phyloP scores from a whole-genome alignment of 1,284 basidiomycete species.

The Leccinum subfulvum region DNA sequence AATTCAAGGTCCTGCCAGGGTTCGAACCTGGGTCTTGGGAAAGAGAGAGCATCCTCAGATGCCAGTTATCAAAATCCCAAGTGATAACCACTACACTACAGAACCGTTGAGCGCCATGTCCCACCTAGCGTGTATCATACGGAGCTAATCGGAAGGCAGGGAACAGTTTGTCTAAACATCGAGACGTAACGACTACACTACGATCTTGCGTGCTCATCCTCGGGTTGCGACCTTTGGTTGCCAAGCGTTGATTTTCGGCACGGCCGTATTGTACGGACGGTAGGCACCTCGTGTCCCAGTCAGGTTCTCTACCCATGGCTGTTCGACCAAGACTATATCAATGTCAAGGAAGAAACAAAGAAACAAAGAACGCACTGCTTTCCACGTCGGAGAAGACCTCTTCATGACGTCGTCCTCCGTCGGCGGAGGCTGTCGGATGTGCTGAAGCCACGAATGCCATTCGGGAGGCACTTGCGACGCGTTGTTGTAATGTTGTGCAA shows the following conservation, averaged over 20 bases:
- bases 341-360: background rate
- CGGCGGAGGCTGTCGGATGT: conserved; percentile 84
- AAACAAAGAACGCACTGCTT: conserved; percentile 58
- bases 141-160: background rate
- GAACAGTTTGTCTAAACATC: background rate
- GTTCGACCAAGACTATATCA: conserved; percentile 28
- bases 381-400: conserved; percentile 73
- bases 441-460: conserved; percentile 94
- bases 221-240: conserved; percentile 69
- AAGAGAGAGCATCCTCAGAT: background rate
- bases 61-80: conserved; percentile 26
- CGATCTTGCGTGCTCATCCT: conserved; percentile 16
- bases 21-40: conserved; percentile 31
- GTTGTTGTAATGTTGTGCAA: conserved; percentile 84
- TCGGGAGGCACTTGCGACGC: conserved; percentile 89
- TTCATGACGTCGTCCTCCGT: conserved; percentile 72
- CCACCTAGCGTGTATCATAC: background rate
- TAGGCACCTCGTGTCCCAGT: conserved; percentile 90
- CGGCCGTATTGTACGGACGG: conserved; percentile 83
- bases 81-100: conserved; percentile 34
- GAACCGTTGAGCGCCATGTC: conserved; percentile 4
- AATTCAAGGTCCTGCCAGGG: conserved; percentile 25
- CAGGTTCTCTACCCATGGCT: conserved; percentile 81
- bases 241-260: conserved; percentile 83
- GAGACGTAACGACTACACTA: background rate